Evolutionary conservation across 2,329 filamentous ascomycete genomes (phyloP), one percentile per base, ranked within the genome.

Genomic region (Purpureocillium takamizusanense): DNA sequence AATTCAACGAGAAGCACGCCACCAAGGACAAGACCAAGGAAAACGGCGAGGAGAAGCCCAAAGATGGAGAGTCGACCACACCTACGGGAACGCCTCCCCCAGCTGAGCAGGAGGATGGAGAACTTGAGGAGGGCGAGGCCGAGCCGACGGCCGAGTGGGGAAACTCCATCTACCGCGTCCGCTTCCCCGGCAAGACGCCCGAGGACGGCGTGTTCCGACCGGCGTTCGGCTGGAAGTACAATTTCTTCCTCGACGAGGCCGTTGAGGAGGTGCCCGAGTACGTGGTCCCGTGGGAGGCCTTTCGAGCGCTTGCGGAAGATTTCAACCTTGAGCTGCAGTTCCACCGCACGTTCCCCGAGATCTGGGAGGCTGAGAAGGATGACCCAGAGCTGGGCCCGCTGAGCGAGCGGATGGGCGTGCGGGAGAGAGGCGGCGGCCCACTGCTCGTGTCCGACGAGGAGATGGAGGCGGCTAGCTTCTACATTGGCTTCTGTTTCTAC

Each of bases 151-250:
- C 85, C 4, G 79, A 87, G 57, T 98, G 89, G 85, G 90, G 92
- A 41, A 98, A 98, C 58, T 79, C 77, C 45, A 87, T 97, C 56
- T 98, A 97, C 62, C 79, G 80, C 15, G 88, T 98, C 37, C 80
- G 84, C 35, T 97, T 98, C 54, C 86, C 87, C 0, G 83, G 83
- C 16, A 74, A 82, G 54, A 88, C 86, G 1, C 87, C 89, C 4
- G 72, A 78, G 15, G 87, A 95, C 56, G 92, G 92, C 38, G 73
- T 92, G 25, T 98, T 98, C 66, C 81, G 92, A 5, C 92, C 92
- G 5, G 87, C 92, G 0, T 97, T 88, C 56, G 92, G 90, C 36
- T 97, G 92, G 89, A 95, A 92, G 61, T 98, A 98, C 66, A 94
- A 80, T 55, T 98, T 95, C 68, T 94, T 88, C 60, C 78, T 98